Base-by-base conservation (phyloP, 352 stramenopile genomes). In the Globisporangium apiculatum region DNA sequence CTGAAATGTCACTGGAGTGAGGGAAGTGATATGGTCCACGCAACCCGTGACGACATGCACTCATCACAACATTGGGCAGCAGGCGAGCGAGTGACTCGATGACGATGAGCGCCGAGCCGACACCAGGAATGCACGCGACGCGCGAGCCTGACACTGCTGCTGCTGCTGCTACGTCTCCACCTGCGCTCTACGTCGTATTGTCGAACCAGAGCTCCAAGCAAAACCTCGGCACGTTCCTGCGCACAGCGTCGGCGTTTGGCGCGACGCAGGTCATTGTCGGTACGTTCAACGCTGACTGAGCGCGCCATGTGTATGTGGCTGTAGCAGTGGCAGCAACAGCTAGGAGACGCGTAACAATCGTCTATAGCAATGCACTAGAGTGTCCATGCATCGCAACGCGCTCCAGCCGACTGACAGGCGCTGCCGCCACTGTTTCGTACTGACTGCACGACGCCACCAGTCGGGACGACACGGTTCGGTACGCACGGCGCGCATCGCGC, bases 181-280 rank as follows among this genome's bases (percentile, higher is more conserved):
- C 58, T 10, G 75, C 77, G 67, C 68, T 89, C 54, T 92, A 86
- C 65, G 60, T 90, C 49, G 77, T 92, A 58, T 62, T 89, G 54
- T 89, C 76, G 40, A 92, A 92, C 65, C 69, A 76, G 53, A 87
- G 68, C 56, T 77, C 77, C 15, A 71, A 78, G 12, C 77, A 90
- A 66, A 92, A 92, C 61, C 65, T 92, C 14, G 82, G 82, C 60
- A 92, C 79, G 62, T 92, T 80, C 57, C 57, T 92, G 57, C 77
- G 82, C 57, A 92, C 82, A 5, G 79, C 77, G 8, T 87, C 76
- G 12, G 82, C 82, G 37, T 92, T 92, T 46, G 79, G 82, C 15
- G 69, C 78, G 47, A 81, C 69, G 17, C 79, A 92, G 65, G 74
- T 92, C 51, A 56, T 92, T 53, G 78, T 92, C 48, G 82, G 82